Percentiles rank a stretch among this genome's conserved stretches.
These are phyloP conservation scores for Erysimum cheiranthoides DNA, from an alignment of 345 rosid species.

Conservation along the genomic window DNA sequence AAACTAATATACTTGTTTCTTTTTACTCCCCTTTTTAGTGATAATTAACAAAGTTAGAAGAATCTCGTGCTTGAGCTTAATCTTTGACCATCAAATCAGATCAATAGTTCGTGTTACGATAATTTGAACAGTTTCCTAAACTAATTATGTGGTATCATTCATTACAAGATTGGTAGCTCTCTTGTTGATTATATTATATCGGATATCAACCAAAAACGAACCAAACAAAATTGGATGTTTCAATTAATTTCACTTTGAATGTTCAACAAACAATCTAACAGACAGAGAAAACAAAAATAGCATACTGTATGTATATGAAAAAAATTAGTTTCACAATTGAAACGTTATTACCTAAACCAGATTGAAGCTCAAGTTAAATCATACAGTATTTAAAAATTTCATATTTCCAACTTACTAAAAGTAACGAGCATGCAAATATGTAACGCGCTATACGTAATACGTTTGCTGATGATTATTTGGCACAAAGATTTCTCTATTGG, in stretches of 20 bases:
- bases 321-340: background rate
- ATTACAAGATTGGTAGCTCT: slow-evolving; percentile 18
- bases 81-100: slow-evolving; percentile 47
- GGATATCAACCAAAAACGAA: slow-evolving; percentile 8
- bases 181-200: background rate
- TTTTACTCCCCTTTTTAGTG: slow-evolving; percentile 9
- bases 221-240: slow-evolving; percentile 6
- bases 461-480: slow-evolving; percentile 30
- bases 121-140: background rate
- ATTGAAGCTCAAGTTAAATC: background rate
- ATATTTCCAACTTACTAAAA: background rate
- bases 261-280: background rate
- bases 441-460: slow-evolving; percentile 43
- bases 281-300: background rate
- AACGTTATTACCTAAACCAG: background rate
- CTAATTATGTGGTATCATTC: slow-evolving; percentile 13
- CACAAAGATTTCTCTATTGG: background rate
- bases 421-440: background rate
- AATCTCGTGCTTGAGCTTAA: slow-evolving; percentile 27
- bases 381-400: background rate
- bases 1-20: slow-evolving; percentile 8
- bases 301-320: background rate
- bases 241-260: background rate
- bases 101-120: slow-evolving; percentile 27
- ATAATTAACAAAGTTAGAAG: slow-evolving; percentile 21